Evolutionary conservation across 2,329 filamentous ascomycete genomes (phyloP), one percentile per base, ranked within the genome.

Genomic region (Fusarium graminum): DNA sequence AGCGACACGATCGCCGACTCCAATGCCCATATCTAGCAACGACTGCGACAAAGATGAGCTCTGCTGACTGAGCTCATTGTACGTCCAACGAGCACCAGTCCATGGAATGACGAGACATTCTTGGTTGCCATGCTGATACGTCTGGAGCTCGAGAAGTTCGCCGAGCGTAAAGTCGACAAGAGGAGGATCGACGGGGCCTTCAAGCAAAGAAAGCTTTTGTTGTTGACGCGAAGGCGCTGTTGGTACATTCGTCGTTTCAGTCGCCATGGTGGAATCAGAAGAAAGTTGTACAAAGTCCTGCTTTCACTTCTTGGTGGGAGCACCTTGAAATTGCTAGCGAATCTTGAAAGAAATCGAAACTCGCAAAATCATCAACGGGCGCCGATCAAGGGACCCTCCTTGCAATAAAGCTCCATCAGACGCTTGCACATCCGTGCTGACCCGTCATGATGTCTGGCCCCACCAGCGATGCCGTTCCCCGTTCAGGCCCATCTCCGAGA

Each of bases 81-180:
- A 91, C 0, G 88, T 90, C 90, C 90, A 93, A 71, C 91, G 82
- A 6, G 89, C 86, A 2, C 88, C 88, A 0, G 90, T 93, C 90
- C 90, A 93, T 1, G 91, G 89, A 49, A 91, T 90, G 25, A 93
- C 84, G 40, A 94, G 77, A 61, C 87, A 91, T 74, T 93, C 90
- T 52, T 86, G 83, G 49, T 85, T 81, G 25, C 87, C 86, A 75
- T 91, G 88, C 45, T 87, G 83, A 47, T 87, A 82, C 42, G 86
- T 88, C 77, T 94, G 91, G 14, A 92, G 82, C 60, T 90, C 88
- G 38, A 94, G 82, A 1, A 94, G 83, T 74, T 92, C 89, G 7
- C 89, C 89, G 9, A 94, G 83, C 0, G 90, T 93, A 47, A 93
- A 79, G 60, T 92, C 87, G 45, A 92, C 82, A 36, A 94, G 83